Conservation (phyloP, 768 basidiomycete genomes). For the Rhizopogon salebrosus region DNA sequence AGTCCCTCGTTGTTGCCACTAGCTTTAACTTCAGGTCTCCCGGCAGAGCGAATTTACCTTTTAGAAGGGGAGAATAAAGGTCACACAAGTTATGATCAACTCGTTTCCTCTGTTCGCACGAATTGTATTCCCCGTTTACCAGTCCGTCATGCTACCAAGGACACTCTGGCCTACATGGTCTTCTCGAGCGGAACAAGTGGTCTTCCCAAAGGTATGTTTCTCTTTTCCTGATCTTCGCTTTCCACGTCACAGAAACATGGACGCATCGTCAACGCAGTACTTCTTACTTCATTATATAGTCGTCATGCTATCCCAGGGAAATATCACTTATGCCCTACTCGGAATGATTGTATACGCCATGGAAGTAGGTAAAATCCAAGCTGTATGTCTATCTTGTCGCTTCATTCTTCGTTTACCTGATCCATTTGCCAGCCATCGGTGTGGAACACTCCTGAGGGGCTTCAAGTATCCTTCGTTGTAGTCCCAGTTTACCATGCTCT, state of each 20-base stretch:
- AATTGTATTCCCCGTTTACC: constrained; percentile 32
- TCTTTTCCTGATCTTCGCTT: background rate
- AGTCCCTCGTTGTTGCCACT: constrained; percentile 33
- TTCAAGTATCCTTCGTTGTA: constrained; percentile 42
- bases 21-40: constrained; percentile 28
- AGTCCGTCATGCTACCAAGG: constrained; percentile 37
- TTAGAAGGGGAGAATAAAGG: constrained; percentile 35
- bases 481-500: constrained; percentile 61
- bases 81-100: constrained; percentile 33
- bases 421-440: constrained; percentile 26
- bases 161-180: constrained; percentile 57
- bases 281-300: constrained; percentile 27
- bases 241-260: background rate
- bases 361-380: constrained; percentile 25
- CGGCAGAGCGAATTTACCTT: constrained; percentile 37
- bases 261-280: background rate
- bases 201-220: constrained; percentile 50
- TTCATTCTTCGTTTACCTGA: background rate
- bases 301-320: constrained; percentile 62
- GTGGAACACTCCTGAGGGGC: constrained; percentile 31
- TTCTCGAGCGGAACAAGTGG: constrained; percentile 72
- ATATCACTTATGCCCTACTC: constrained; percentile 35
- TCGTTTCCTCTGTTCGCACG: constrained; percentile 32
- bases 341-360: constrained; percentile 28
- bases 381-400: constrained; percentile 24